Conservation (phyloP, 768 basidiomycete genomes). For the Russula abietina region DNA sequence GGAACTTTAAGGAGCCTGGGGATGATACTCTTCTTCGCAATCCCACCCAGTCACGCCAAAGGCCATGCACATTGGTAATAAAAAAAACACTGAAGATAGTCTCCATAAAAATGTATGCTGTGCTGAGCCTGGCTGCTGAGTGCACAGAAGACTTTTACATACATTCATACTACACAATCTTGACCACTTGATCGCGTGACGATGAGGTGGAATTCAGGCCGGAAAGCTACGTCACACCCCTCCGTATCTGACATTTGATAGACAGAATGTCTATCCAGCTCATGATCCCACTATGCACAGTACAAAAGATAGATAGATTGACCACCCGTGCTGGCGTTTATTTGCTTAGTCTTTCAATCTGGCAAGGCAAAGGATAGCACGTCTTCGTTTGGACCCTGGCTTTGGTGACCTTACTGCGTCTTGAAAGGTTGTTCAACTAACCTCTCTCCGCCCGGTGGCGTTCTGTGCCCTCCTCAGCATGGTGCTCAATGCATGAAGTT, state of each 20-base stretch:
- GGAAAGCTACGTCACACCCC: slow-evolving; percentile 86
- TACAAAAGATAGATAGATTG: slow-evolving; percentile 88
- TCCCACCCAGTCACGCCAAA: slow-evolving; percentile 44
- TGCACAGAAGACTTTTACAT: slow-evolving; percentile 86
- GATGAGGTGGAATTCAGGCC: slow-evolving; percentile 44
- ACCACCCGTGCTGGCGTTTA: slow-evolving; percentile 93
- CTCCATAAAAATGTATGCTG: slow-evolving; percentile 76
- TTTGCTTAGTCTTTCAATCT: slow-evolving; percentile 87
- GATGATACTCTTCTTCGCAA: slow-evolving; percentile 90
- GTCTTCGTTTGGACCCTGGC: slow-evolving; percentile 28
- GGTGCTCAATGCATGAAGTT: slow-evolving; percentile 91
- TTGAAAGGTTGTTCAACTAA: slow-evolving; percentile 82
- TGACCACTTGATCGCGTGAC: not conserved
- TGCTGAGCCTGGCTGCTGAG: slow-evolving; percentile 69
- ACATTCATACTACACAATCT: slow-evolving; percentile 42
- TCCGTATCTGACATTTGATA: slow-evolving; percentile 85
- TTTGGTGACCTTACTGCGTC: not conserved
- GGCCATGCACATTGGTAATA: slow-evolving; percentile 22
- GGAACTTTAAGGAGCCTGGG: slow-evolving; percentile 88
- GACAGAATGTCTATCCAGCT: slow-evolving; percentile 91
- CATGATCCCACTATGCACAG: slow-evolving; percentile 85
- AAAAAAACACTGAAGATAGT: slow-evolving; percentile 33
- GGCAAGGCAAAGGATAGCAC: slow-evolving; percentile 90
- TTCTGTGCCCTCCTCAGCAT: slow-evolving; percentile 89
- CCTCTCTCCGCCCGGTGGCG: slow-evolving; percentile 86